phyloP scores from a whole-genome alignment of 768 basidiomycete species.

The Cyathus striatus region DNA sequence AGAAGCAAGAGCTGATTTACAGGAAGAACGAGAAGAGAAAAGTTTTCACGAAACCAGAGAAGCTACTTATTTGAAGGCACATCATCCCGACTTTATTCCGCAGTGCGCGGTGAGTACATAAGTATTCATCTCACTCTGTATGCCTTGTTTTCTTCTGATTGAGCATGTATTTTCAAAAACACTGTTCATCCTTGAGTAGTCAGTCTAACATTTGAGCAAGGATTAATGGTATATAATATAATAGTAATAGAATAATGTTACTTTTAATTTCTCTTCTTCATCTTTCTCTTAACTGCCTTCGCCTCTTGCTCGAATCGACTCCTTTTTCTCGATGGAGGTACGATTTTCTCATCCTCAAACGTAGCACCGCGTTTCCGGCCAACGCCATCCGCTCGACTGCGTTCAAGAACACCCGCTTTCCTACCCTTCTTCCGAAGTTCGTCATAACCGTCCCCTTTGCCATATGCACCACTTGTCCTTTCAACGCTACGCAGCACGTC shows the following conservation, averaged over 20 bases:
- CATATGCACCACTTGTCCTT: slow-evolving; percentile 32
- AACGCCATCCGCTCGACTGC: slow-evolving; percentile 38
- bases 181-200: no score
- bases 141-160: no score
- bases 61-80: no score
- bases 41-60: no score
- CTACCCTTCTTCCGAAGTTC: slow-evolving; percentile 66
- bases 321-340: slow-evolving; percentile 30
- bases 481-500: slow-evolving; percentile 69
- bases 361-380: slow-evolving; percentile 19
- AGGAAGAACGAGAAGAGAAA: no score
- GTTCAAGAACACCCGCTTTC: slow-evolving; percentile 53
- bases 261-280: slow-evolving; percentile 4
- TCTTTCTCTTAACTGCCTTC: slow-evolving; percentile 34
- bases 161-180: no score
- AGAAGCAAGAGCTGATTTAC: no score
- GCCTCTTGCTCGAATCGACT: slow-evolving; percentile 46
- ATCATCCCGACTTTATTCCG: no score
- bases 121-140: no score
- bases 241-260: background rate
- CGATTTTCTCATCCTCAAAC: slow-evolving; percentile 21
- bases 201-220: no score
- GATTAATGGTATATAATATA: background rate
- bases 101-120: no score
- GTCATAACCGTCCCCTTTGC: slow-evolving; percentile 73